Conservation (phyloP, 2,329 filamentous ascomycete genomes). For the Ascochyta koolunga region DNA sequence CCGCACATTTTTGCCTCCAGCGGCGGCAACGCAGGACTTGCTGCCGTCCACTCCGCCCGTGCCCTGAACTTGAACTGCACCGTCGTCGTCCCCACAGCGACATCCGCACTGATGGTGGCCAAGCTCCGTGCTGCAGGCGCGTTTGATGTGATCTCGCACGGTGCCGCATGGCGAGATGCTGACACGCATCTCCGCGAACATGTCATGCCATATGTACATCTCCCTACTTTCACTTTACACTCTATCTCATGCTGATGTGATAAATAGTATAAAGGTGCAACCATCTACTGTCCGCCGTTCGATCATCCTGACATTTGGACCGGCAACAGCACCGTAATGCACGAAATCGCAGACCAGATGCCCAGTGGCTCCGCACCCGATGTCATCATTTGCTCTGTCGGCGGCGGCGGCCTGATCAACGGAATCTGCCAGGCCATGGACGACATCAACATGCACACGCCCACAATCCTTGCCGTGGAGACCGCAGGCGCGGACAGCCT, state of each 20-base stretch:
- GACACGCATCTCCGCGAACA: conserved; percentile 68
- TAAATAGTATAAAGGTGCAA: conserved; percentile 41
- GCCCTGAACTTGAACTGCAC: conserved; percentile 70
- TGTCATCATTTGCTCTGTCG: conserved; percentile 77
- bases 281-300: conserved; percentile 72
- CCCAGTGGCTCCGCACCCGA: conserved; percentile 60
- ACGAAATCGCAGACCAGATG: conserved; percentile 55
- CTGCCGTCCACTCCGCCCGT: conserved; percentile 74
- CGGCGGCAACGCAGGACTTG: conserved; percentile 84
- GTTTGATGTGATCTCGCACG: conserved; percentile 70
- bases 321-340: conserved; percentile 66
- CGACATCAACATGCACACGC: conserved; percentile 38
- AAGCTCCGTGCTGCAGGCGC: conserved; percentile 72
- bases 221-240: background rate
- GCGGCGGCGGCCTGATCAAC: conserved; percentile 79
- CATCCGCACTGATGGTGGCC: conserved; percentile 71
- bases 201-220: conserved; percentile 54
- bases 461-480: conserved; percentile 73
- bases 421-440: conserved; percentile 75
- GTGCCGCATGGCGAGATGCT: conserved; percentile 71
- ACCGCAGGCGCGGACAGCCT: conserved; percentile 76
- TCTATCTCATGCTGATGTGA: background rate
- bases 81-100: conserved; percentile 73
- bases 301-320: conserved; percentile 72
- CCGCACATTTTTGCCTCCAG: conserved; percentile 79